These are phyloP conservation scores for Tetraselmis striata DNA, from an alignment of 139 green algal species.

Conservation along the genomic window DNA sequence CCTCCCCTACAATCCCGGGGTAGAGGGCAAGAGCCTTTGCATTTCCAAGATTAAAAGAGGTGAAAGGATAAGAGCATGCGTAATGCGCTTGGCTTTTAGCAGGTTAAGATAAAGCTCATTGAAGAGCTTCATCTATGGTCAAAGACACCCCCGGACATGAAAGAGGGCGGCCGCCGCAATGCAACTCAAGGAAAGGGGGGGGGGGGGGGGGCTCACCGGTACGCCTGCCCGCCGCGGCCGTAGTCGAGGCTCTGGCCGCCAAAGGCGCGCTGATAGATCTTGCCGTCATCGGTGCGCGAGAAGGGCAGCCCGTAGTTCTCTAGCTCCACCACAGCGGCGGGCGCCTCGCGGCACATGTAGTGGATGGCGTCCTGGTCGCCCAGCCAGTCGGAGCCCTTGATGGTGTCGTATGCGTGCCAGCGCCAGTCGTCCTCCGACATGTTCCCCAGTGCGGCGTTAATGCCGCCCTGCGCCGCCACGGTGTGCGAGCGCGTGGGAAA, in stretches of 20 bases:
- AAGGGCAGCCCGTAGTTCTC: conserved; percentile 99
- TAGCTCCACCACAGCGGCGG: conserved; percentile 92
- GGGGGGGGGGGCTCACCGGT: too few species aligned
- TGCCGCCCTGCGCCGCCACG: conserved; percentile 95
- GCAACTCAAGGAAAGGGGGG: too few species aligned
- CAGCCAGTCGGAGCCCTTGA: conserved; percentile 99
- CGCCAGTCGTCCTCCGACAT: conserved; percentile 98
- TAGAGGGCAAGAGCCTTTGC: too few species aligned
- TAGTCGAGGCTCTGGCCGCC: conserved; percentile 90
- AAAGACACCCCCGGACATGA: too few species aligned
- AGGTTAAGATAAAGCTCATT: too few species aligned
- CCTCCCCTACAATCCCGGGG: too few species aligned
- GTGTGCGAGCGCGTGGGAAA: conserved; percentile 99
- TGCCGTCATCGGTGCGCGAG: conserved; percentile 93
- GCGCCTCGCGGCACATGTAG: conserved; percentile 90
- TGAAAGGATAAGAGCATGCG: too few species aligned
- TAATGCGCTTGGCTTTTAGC: too few species aligned
- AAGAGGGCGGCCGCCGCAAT: too few species aligned
- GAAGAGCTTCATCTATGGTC: too few species aligned
- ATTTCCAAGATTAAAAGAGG: too few species aligned
- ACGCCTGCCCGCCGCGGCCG: conserved; percentile 76
- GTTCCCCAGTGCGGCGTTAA: conserved; percentile 98
- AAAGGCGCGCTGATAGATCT: conserved; percentile 99
- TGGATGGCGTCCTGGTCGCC: conserved; percentile 83
- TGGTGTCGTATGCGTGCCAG: conserved; percentile 99